Conservation (phyloP, 1,284 basidiomycete genomes). For the Irpex rosettiformis region DNA sequence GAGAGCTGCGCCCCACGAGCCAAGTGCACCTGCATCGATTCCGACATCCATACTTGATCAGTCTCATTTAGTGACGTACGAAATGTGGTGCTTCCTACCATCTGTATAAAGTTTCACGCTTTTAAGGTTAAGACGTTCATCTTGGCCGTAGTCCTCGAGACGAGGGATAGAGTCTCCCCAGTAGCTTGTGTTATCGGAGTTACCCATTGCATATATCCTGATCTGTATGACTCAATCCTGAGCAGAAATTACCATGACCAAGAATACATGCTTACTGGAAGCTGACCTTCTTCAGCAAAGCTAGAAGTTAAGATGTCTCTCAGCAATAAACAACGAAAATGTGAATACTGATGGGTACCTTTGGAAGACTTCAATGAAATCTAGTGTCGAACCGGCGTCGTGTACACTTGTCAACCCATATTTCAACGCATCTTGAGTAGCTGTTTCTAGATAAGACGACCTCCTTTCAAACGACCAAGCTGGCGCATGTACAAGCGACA, state of each 20-base stretch:
- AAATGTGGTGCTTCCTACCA: constrained; percentile 38
- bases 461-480: constrained; percentile 58
- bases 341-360: constrained; percentile 36
- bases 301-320: constrained; percentile 8
- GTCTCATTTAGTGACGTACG: not conserved
- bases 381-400: constrained; percentile 62
- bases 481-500: constrained; percentile 65
- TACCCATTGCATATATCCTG: constrained; percentile 77
- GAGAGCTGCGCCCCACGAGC: constrained; percentile 89
- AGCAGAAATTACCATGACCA: not conserved
- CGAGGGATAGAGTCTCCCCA: constrained; percentile 65
- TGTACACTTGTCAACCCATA: constrained; percentile 83
- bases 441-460: constrained; percentile 56
- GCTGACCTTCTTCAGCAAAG: constrained; percentile 21
- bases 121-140: constrained; percentile 65
- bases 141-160: constrained; percentile 58
- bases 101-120: constrained; percentile 85
- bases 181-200: constrained; percentile 53
- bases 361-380: constrained; percentile 63
- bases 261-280: constrained; percentile 50
- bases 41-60: not conserved
- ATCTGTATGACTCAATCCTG: constrained; percentile 42
- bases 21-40: constrained; percentile 65
- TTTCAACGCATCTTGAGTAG: constrained; percentile 65
- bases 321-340: not conserved